phyloP scores from a whole-genome alignment of 495 filamentous ascomycete species.

The Penicillium ochrochloron region DNA sequence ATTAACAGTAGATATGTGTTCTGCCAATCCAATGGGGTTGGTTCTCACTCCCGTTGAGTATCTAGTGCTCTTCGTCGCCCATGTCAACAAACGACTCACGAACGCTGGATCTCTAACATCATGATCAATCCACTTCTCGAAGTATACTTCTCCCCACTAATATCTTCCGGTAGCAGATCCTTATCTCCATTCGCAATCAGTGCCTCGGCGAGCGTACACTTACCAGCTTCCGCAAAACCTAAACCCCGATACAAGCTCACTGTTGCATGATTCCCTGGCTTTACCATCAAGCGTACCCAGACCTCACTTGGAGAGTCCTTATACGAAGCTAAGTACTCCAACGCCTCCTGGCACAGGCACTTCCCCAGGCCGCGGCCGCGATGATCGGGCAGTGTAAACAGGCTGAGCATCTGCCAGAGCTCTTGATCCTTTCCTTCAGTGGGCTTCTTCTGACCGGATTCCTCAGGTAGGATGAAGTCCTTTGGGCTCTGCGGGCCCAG shows the following conservation, averaged over 20 bases:
- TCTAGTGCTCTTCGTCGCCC: not conserved
- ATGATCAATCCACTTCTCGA: constrained; percentile 30
- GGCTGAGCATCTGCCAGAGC: constrained; percentile 44
- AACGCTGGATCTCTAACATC: constrained; percentile 1
- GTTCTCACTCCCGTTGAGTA: not conserved
- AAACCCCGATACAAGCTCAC: constrained; percentile 36
- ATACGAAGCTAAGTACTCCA: constrained; percentile 32
- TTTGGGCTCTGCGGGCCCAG: constrained; percentile 31
- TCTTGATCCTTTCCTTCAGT: constrained; percentile 30
- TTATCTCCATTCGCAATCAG: constrained; percentile 40
- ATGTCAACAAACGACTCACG: not conserved
- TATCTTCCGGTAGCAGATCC: constrained; percentile 36
- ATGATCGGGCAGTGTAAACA: constrained; percentile 38
- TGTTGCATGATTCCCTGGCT: constrained; percentile 34
- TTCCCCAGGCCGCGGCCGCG: constrained; percentile 39
- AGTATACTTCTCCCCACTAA: constrained; percentile 28
- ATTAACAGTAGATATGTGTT: not conserved
- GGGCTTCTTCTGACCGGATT: constrained; percentile 24
- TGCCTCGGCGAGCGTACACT: constrained; percentile 39
- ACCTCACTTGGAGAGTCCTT: constrained; percentile 15
- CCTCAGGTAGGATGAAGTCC: constrained; percentile 28
- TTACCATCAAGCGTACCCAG: constrained; percentile 39
- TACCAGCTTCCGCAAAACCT: constrained; percentile 36
- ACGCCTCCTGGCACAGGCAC: constrained; percentile 36
- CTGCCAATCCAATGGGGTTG: not conserved